Conservation (phyloP, 257 asterid species). For the Nicotiana otophora region DNA sequence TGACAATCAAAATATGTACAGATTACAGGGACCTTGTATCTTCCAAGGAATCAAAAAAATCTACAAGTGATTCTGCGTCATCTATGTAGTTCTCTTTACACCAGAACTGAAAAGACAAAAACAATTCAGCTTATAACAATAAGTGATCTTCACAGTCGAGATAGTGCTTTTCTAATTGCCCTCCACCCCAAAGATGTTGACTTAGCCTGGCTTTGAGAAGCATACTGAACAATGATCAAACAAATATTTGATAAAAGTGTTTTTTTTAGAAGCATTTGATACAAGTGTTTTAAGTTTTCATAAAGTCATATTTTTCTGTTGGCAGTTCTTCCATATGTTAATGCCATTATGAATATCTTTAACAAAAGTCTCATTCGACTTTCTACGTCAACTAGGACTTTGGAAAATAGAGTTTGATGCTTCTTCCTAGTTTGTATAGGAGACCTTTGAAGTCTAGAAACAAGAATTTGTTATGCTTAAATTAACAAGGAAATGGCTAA, state of each 20-base stretch:
- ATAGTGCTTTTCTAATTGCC: not conserved
- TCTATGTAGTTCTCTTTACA: too few species aligned
- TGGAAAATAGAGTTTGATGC: not conserved
- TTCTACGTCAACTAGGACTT: not conserved
- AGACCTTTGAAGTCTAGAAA: not conserved
- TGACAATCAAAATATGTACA: too few species aligned
- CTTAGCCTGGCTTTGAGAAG: not conserved
- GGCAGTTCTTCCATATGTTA: not conserved
- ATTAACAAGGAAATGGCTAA: not conserved
- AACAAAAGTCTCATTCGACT: not conserved
- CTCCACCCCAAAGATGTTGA: not conserved
- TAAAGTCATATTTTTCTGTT: not conserved
- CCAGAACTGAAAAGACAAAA: too few species aligned
- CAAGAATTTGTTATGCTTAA: not conserved
- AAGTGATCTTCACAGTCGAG: conserved; percentile 2
- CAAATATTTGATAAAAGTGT: not conserved
- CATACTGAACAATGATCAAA: not conserved
- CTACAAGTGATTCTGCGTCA: too few species aligned
- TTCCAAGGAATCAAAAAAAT: too few species aligned
- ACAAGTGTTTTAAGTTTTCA: not conserved
- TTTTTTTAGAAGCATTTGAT: too few species aligned
- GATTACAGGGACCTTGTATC: too few species aligned
- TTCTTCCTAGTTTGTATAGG: not conserved
- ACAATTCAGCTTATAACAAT: not conserved
- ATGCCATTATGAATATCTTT: not conserved